Evolutionary conservation across 345 rosid species (phyloP), one percentile per base, ranked within the genome.

Genomic region (Carallia pectinifolia): DNA sequence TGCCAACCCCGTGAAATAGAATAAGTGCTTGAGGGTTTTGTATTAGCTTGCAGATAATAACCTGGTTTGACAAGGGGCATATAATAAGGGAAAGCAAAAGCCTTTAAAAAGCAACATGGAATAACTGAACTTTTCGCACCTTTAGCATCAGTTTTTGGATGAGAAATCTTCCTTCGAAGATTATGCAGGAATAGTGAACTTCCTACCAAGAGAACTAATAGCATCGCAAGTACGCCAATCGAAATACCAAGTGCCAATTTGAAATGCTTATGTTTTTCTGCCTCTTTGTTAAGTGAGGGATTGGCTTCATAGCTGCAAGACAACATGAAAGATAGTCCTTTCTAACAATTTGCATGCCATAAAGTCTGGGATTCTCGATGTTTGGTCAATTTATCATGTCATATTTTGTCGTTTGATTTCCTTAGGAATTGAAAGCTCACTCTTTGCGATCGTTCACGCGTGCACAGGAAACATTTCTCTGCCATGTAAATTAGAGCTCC

Each of bases 1-100:
- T 86, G 86, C 73, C 88, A 82, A 8, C 90, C 91, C 54, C 91
- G 80, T 59, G 79, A 79, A 67, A 83, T 72, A 58, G 96, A 89
- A 76, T 84, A 79, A 58, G 84, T 78, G 37, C 75, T 69, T 16
- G 87, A 84, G 71, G 85, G 79, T 72, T 85, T 92, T 33, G 76
- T 70, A 74, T 84, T 86, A 47, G 68, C 53, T 17, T 73, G 85
- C 60, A 69, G 48, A 63, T 91, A 77, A 78, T 76, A 71, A 64
- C 88, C 97, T 91, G 84, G 70, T 52, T 64, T 56, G 65, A 70
- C 60, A 71, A 58, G 69, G 61, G 30, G 33, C 2, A 48, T 7
- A 6, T 2, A 5, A n/a, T 53, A 36, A 55, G 56, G 58, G 31
- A 75, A 62, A 55, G 39, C 53, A 66, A 53, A 62, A 56, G 3